Conservation (phyloP, 1,284 basidiomycete genomes). For the Rhodotorula glutinis region DNA sequence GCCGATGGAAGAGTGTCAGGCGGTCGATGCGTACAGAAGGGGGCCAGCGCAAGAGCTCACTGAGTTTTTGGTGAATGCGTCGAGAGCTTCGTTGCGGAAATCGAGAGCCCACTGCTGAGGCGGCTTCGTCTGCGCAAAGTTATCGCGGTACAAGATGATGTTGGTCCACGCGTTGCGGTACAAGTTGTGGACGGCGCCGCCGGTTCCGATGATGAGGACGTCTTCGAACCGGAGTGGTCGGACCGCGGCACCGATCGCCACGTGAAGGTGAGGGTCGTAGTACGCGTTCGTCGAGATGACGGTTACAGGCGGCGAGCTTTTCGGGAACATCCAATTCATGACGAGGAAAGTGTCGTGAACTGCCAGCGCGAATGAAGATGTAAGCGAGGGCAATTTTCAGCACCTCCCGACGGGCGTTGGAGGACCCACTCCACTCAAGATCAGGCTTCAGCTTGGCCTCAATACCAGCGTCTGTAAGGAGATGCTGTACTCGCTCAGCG, state of each 20-base stretch:
- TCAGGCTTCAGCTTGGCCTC: constrained; percentile 37
- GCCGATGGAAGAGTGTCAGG: too few relatives aligned
- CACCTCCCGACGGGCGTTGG: background rate
- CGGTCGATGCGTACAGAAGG: too few relatives aligned
- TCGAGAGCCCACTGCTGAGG: constrained; percentile 43
- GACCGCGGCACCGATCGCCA: constrained; percentile 38
- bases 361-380: background rate
- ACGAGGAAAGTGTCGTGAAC: constrained; percentile 44
- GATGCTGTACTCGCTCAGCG: constrained; percentile 27
- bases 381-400: background rate
- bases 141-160: constrained; percentile 40
- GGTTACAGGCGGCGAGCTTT: constrained; percentile 35
- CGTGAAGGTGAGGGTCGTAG: constrained; percentile 35
- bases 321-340: constrained; percentile 42
- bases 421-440: constrained; percentile 34
- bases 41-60: background rate
- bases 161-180: constrained; percentile 41
- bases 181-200: constrained; percentile 42
- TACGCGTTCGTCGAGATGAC: constrained; percentile 40
- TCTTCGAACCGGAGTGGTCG: constrained; percentile 37
- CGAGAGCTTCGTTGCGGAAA: constrained; percentile 40
- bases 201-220: constrained; percentile 40
- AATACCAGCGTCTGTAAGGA: constrained; percentile 34
- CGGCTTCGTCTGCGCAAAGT: constrained; percentile 40
- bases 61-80: constrained; percentile 38